Evolutionary conservation across 192 early-diverging fungal species (phyloP).

Genomic region (Coemansia sp.): DNA sequence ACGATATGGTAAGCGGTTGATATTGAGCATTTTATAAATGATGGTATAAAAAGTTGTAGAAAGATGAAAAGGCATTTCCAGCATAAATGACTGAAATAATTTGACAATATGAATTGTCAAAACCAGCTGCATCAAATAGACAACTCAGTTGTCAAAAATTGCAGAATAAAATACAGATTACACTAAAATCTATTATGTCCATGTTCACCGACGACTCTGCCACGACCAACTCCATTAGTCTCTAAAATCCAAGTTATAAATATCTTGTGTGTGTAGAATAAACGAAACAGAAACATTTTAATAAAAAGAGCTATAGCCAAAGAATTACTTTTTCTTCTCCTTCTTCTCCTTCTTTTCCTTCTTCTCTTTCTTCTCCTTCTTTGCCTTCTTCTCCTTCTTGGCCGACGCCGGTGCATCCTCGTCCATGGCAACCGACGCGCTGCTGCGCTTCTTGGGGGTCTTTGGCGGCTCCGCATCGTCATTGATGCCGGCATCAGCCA

Average conservation of each 20-base stretch:
- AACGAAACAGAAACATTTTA: constrained; percentile 7
- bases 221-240: too few relatives aligned
- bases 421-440: constrained; percentile 20
- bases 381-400: constrained; percentile 57
- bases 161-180: too few relatives aligned
- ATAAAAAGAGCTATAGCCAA: neutral
- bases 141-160: too few relatives aligned
- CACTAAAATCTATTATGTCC: too few relatives aligned
- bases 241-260: neutral
- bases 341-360: constrained; percentile 58
- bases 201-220: too few relatives aligned
- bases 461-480: constrained; percentile 30
- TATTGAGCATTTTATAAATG: too few relatives aligned
- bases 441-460: constrained; percentile 54
- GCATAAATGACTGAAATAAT: too few relatives aligned
- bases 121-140: too few relatives aligned
- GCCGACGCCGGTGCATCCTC: constrained; percentile 43
- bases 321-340: constrained; percentile 52
- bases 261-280: constrained; percentile 4
- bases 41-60: too few relatives aligned
- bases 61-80: too few relatives aligned
- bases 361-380: constrained; percentile 63
- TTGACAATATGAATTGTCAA: too few relatives aligned
- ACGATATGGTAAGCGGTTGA: too few relatives aligned
- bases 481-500: constrained; percentile 64